These are phyloP conservation scores for Otatea glauca DNA, from an alignment of 176 grass and related monocot genomes.

Conservation along the genomic window DNA sequence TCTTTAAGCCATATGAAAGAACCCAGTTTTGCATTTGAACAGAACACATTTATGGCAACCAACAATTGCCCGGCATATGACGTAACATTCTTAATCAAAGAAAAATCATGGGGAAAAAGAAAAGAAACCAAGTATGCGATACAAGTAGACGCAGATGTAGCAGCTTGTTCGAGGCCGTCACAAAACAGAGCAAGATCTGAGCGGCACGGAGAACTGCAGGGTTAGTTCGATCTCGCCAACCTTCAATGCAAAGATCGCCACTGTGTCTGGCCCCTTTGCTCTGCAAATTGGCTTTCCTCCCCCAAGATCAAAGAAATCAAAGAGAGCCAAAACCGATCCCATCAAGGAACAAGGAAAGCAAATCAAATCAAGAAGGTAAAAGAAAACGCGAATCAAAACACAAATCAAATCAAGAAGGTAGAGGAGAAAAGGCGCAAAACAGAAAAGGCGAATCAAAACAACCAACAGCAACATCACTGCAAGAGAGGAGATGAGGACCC, in stretches of 20 bases:
- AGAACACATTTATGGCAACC: too few relatives aligned
- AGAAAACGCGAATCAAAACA: too few relatives aligned
- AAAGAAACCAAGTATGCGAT: not conserved
- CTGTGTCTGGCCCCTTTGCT: constrained; percentile 18
- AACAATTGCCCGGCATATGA: too few relatives aligned
- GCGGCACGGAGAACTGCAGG: constrained; percentile 68
- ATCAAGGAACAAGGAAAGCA: not conserved
- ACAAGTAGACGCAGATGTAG: constrained; percentile 37
- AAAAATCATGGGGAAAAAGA: too few relatives aligned
- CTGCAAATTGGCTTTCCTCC: constrained; percentile 44
- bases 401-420: too few relatives aligned
- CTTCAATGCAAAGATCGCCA: constrained; percentile 78
- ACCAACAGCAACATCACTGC: not conserved
- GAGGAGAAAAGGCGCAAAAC: too few relatives aligned
- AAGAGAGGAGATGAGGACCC: not conserved
- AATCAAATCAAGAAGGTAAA: not conserved
- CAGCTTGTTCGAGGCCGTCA: constrained; percentile 78
- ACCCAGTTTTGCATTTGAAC: too few relatives aligned
- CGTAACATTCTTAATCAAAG: too few relatives aligned
- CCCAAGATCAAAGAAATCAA: too few relatives aligned
- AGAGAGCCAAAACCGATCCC: not conserved
- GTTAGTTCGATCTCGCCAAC: constrained; percentile 50
- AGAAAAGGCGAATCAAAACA: not conserved
- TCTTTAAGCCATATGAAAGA: too few relatives aligned
- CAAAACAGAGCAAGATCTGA: constrained; percentile 46